Conservation (phyloP, 176 grass and related monocot genomes). For the Juncus inflexus region DNA sequence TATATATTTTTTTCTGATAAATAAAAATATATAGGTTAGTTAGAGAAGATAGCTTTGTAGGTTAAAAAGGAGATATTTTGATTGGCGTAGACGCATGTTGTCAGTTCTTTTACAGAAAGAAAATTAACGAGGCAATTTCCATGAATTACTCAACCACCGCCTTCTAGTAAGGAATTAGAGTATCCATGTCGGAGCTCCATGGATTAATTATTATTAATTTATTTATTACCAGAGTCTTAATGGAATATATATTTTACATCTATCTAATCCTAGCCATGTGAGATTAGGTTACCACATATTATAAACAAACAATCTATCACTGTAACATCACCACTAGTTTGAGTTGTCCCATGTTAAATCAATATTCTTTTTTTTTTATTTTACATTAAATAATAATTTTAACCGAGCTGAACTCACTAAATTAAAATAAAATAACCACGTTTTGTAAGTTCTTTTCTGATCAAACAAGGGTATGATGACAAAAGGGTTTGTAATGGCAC, state of each 20-base stretch:
- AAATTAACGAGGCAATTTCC: not conserved
- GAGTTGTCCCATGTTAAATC: not conserved
- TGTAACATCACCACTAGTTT: not conserved
- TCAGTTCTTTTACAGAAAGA: not conserved
- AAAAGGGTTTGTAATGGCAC: slow-evolving; percentile 17
- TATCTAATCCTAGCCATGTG: no score
- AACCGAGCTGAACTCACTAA: no score
- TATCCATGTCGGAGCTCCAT: no score
- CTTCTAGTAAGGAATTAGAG: not conserved
- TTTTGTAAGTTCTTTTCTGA: no score
- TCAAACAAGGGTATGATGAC: slow-evolving; percentile 14
- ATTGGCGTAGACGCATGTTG: not conserved
- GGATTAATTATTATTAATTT: no score
- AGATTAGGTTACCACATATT: no score
- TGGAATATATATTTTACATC: no score
- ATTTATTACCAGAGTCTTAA: no score
- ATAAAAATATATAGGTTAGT: not conserved
- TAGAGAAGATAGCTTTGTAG: slow-evolving; percentile 1
- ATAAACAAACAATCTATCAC: no score
- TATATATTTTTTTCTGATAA: not conserved
- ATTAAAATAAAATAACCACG: no score
- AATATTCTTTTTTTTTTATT: not conserved
- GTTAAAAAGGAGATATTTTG: slow-evolving; percentile 15
- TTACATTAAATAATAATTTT: no score
- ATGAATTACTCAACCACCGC: slow-evolving; percentile 5